Evolutionary conservation across 2,329 filamentous ascomycete genomes (phyloP).

Genomic region (Didymella pomorum): DNA sequence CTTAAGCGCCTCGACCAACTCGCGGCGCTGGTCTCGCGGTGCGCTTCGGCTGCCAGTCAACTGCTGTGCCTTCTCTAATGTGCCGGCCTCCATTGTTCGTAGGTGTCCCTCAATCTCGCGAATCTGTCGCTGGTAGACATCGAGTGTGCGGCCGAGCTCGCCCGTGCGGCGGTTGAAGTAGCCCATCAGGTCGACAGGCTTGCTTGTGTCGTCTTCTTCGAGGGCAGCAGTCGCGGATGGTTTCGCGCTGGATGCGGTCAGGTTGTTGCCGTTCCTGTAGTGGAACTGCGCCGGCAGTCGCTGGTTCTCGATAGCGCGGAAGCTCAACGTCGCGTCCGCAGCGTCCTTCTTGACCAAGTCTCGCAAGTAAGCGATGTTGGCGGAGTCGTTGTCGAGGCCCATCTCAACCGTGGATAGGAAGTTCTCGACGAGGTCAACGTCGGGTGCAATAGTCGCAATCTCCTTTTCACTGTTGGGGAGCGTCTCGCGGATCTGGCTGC

Average conservation of each 20-base stretch:
- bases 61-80: constrained; percentile 54
- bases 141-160: constrained; percentile 51
- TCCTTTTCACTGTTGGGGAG: constrained; percentile 69
- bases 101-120: constrained; percentile 59
- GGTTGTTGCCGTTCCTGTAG: constrained; percentile 55
- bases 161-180: constrained; percentile 56
- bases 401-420: constrained; percentile 70
- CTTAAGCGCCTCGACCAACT: constrained; percentile 57
- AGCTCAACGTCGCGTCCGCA: constrained; percentile 73
- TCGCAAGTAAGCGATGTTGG: constrained; percentile 65
- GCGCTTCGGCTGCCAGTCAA: constrained; percentile 47
- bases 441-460: constrained; percentile 69
- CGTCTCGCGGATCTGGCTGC: constrained; percentile 75
- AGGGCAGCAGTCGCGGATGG: constrained; percentile 36
- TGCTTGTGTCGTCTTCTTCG: constrained; percentile 50
- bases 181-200: constrained; percentile 55
- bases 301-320: constrained; percentile 77
- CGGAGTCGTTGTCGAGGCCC: constrained; percentile 69
- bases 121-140: constrained; percentile 54
- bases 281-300: constrained; percentile 73
- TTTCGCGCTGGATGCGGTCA: constrained; percentile 42
- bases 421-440: constrained; percentile 69
- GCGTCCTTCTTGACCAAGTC: constrained; percentile 70
- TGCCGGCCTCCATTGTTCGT: constrained; percentile 57
- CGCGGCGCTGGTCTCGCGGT: constrained; percentile 51